phyloP scores from a whole-genome alignment of 1,139 yeast genomes.

The Wickerhamiella infanticola region DNA sequence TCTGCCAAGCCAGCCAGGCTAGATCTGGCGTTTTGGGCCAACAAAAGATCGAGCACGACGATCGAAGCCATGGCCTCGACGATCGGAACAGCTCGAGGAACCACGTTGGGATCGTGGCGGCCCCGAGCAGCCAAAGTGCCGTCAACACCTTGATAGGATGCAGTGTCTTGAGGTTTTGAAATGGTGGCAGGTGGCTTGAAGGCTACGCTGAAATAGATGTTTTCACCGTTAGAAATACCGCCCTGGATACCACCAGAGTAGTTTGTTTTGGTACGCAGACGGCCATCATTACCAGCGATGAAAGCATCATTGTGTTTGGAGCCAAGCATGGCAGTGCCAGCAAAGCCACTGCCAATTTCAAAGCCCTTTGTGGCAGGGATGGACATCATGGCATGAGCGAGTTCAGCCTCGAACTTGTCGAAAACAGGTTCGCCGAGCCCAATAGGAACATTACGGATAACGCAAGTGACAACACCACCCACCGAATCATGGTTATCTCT shows the following conservation, averaged over 20 bases:
- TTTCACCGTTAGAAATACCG: constrained; percentile 92
- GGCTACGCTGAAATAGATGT: constrained; percentile 85
- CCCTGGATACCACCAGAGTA: constrained; percentile 97
- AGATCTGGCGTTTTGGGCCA: constrained; percentile 80
- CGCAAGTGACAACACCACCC: constrained; percentile 97
- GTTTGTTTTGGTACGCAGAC: constrained; percentile 73
- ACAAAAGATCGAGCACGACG: constrained; percentile 69
- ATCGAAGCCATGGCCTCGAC: constrained; percentile 97
- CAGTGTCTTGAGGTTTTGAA: constrained; percentile 78
- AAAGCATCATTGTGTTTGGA: constrained; percentile 89
- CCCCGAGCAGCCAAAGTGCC: constrained; percentile 93
- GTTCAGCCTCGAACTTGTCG: constrained; percentile 83
- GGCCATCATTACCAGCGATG: constrained; percentile 24
- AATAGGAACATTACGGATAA: constrained; percentile 77
- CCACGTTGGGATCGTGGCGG: constrained; percentile 96
- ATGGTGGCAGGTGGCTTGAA: constrained; percentile 98
- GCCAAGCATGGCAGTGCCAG: constrained; percentile 81
- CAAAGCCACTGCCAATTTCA: constrained; percentile 92
- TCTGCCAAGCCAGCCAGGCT: constrained; percentile 5
- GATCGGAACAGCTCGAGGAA: constrained; percentile 96
- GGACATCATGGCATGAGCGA: constrained; percentile 96
- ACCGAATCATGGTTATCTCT: constrained; percentile 84
- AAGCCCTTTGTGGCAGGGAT: constrained; percentile 97
- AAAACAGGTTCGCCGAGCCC: constrained; percentile 97
- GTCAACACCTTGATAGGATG: constrained; percentile 69